phyloP scores from a whole-genome alignment of 23 red algal genomes.

The Gracilaria domingensis region DNA sequence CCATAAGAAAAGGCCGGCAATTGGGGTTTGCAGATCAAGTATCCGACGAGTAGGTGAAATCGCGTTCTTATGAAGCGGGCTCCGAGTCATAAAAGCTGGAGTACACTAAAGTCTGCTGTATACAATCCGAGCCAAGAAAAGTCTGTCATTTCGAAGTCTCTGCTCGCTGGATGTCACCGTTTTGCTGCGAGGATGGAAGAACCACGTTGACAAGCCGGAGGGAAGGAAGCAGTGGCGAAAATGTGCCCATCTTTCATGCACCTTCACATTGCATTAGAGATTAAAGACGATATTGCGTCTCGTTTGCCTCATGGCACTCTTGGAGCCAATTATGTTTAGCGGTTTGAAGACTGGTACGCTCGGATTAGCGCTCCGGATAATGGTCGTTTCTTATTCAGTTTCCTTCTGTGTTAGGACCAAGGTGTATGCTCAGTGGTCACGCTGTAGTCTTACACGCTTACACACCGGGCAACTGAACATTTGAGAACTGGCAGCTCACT shows the following conservation, averaged over 20 bases:
- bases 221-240: neutral
- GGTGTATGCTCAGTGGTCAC: conserved; percentile 52
- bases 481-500: conserved; percentile 59
- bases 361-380: conserved; percentile 48
- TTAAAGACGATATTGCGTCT: conserved; percentile 29
- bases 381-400: conserved; percentile 81
- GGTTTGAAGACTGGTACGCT: conserved; percentile 70
- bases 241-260: conserved; percentile 84
- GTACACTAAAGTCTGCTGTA: conserved; percentile 39
- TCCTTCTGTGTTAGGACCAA: conserved; percentile 80
- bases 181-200: conserved; percentile 21
- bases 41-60: conserved; percentile 32
- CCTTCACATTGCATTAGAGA: conserved; percentile 70
- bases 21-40: conserved; percentile 22
- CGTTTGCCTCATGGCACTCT: conserved; percentile 37
- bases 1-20: conserved; percentile 45
- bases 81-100: conserved; percentile 38
- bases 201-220: neutral
- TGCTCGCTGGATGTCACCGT: conserved; percentile 1
- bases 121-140: neutral
- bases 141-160: conserved; percentile 48
- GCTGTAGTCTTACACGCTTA: conserved; percentile 91
- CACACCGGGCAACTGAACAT: conserved; percentile 85
- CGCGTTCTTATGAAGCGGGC: conserved; percentile 30
- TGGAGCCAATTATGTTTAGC: conserved; percentile 69